Evolutionary conservation across 331 rosid species (phyloP), one percentile per base, ranked within the genome.

Genomic region (Cydonia oblonga): DNA sequence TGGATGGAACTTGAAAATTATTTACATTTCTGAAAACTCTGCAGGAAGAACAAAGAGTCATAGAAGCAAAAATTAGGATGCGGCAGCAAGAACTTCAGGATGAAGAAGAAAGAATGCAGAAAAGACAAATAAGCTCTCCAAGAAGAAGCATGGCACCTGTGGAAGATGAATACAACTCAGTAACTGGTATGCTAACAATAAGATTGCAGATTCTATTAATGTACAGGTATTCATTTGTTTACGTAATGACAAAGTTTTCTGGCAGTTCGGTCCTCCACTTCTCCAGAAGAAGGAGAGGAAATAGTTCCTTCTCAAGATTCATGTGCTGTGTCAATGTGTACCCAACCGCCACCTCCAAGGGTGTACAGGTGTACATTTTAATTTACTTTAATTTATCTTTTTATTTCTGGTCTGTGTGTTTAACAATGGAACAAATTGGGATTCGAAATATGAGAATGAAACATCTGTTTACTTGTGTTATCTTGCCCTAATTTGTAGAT

Each of bases 21-120:
- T 54, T 28, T 62, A 20, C 69, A 28, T 80, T 64, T 71, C 28
- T 66, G 64, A 13, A 29, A 83, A 68, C 26, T 77, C 52, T 69
- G 78, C 79, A 91, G 97, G 99, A 95, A 79, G 99, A 95, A 83
- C 99, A 95, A 61, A 96, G 99, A 57, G 99, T 95, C 75, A 95
- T 95, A 67, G 99, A 95, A 85, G 99, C 99, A 30, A 89, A 91
- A 86, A 91, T 95, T 79, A 95, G 97, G 88, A 95, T 91, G 75
- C 96, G 91, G 46, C 90, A 84, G 81, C 87, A 91, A 75, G 97
- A 95, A 82, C 84, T 95, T 80, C 90, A 77, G 81, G 97, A 89
- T 78, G 98, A 95, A 71, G 96, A 88, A 79, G 96, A 89, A 64
- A 91, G 96, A 89, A 79, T 86, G 88, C 91, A 85, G 72, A 87